Base-by-base conservation (phyloP, 176 grass and related monocot species). In the Tuctoria greenei region DNA sequence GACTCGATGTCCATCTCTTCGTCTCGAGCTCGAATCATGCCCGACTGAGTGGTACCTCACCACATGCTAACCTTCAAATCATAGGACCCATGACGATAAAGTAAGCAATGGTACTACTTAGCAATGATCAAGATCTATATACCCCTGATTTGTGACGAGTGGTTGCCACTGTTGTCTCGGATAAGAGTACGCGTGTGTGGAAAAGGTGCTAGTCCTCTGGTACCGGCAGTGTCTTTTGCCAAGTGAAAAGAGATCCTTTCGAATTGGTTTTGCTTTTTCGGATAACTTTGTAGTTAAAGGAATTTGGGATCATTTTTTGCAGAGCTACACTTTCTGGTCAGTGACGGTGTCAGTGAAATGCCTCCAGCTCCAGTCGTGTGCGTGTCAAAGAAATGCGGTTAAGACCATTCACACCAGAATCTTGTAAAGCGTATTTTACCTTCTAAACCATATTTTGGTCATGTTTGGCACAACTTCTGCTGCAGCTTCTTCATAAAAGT, bases 341-440 rank as follows among this genome's bases (percentile, higher is more conserved):
- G 17, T 51, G 17, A 51, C 47, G 20, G 47, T 51, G 47, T 51
- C 47, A 51, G 47, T 51, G 47, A 51, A 20, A 4, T 2, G 47
- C 47, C 17, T 51, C 47, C 17, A 16, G 26, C 17, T 51, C 47
- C 17, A 16, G 26, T 16, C 45, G 13, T 47, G 45, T 15, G 14
- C 4, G 72, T 44, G 72, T 27, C 64, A 57, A 74, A 69, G 43
- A 71, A 63, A 23, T 56, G 65, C 84, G 24, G 26, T n/a, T n/a
- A n/a, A n/a, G n/a, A n/a, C n/a, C n/a, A n/a, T n/a, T n/a, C n/a
- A n/a, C n/a, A n/a, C n/a, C n/a, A n/a, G n/a, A n/a, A n/a, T n/a
- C n/a, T n/a, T n/a, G n/a, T n/a, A n/a, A n/a, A n/a, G n/a, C n/a
- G n/a, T n/a, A n/a, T n/a, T n/a, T n/a, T n/a, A n/a, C n/a, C n/a